Evolutionary conservation across 2,329 filamentous ascomycete species (phyloP), one percentile per base, ranked within the genome.

Genomic region (Fusarium secorum): DNA sequence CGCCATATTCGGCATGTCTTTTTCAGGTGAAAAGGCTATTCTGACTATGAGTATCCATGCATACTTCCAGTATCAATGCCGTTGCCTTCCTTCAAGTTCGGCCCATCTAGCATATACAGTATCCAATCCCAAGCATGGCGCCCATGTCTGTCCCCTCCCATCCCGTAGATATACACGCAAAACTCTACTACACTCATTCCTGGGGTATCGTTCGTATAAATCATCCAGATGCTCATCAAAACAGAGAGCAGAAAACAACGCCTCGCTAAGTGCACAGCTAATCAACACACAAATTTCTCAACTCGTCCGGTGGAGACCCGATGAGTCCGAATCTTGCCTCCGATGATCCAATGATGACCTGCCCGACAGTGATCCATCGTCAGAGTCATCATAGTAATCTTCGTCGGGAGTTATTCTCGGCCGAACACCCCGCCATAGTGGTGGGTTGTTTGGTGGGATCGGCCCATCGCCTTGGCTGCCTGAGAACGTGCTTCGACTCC

Each of bases 391-490:
- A 41, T 75, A 73, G 42, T 74, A 71, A 46, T 80, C 78, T 36
- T 81, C 80, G 26, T 81, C 78, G 53, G 79, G 78, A 32, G 69
- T 66, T 57, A 67, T 70, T 45, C 79, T 76, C 11, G 78, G 73
- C 55, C 79, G 74, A 8, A 84, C 81, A 15, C 82, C 82, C 4
- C 82, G 81, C 82, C 82, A 84, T n/a, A 84, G 73, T 4, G 82
- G 82, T n/a, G 82, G 82, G 24, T 79, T 80, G 22, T 72, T 78
- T 2, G 76, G 54, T 17, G 80, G 77, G 17, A 79, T 69, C 17
- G 73, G 70, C n/a, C 60, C 42, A 9, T 80, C 77, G 11, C 69
- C 74, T 33, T 71, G 73, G 35, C 74, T 76, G 13, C 63, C 41
- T 11, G 73, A 72, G 38, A 71, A 68, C 22, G 68, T 72, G 61